Evolutionary conservation across 106 monocot species (phyloP), one percentile per base, ranked within the genome.

Genomic region (Allium sativum): DNA sequence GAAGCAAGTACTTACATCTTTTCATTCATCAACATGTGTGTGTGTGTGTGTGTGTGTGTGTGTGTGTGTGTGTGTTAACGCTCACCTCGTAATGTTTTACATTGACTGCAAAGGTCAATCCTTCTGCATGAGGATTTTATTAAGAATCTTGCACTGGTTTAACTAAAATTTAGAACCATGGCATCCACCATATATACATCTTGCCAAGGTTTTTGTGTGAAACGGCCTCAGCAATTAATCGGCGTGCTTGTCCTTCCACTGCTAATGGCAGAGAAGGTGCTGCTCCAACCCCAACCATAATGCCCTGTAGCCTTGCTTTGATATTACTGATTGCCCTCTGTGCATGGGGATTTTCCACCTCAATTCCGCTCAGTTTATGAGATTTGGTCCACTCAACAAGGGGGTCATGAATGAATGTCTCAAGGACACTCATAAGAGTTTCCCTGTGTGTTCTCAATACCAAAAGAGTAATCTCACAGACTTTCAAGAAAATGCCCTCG

Each of bases 131-230:
- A 5, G 31, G 31, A 31, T 31, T 31, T 31, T 31, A 31, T 2
- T 31, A 31, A 31, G 4, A 31, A 31, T 3, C 2, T 31, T 31
- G 31, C 31, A 31, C 31, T 31, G 31, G 1, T 31, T 31, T 31
- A 31, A 31, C 5, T 31, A 31, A 1, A 31, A 48, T 45, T 61
- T 78, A 98, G 65, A 98, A 98, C 96, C 96, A 98, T 64, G 96
- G 68, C 96, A 98, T 98, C 96, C 96, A 98, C 96, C 96, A 98
- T 60, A 98, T 85, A 68, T 91, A 98, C 96, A 98, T 98, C 78
- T 88, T 98, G 7, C 96, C 96, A 9, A 98, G 80, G 70, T 98
- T 98, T 57, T 85, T 98, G 62, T 78, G 96, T 11, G 88, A 91
- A 10, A 92, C 80, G 12, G 96, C 96, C 77, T 98, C 96, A 40